Evolutionary conservation across 257 asterid genomes (phyloP).

Genomic region (Nicotiana sylvestris): DNA sequence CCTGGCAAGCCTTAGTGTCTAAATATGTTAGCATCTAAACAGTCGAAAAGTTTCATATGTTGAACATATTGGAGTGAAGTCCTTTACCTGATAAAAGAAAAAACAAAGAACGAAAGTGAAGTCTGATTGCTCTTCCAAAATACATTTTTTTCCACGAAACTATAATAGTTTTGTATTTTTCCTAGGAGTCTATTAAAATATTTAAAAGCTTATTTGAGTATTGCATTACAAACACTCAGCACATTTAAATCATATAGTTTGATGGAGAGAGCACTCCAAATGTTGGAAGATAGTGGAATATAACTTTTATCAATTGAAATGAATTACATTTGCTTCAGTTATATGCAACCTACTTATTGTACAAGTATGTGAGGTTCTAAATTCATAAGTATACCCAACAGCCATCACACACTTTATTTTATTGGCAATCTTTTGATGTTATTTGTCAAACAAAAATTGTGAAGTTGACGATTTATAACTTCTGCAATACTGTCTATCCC

Average conservation of each 20-base stretch:
- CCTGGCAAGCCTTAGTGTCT: not conserved
- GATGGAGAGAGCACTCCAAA: not conserved
- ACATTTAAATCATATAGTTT: not conserved
- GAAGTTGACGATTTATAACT: not conserved
- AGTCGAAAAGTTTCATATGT: not conserved
- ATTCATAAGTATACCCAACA: not conserved
- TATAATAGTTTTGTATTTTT: not conserved
- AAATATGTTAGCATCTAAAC: not conserved
- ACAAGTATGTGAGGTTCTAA: not conserved
- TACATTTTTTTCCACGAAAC: not conserved
- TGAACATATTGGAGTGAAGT: not conserved
- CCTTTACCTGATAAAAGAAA: no score
- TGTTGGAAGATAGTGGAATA: not conserved
- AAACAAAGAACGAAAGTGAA: not conserved
- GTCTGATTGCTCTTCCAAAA: not conserved
- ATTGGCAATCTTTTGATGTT: not conserved
- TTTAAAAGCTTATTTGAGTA: not conserved
- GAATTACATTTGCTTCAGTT: not conserved
- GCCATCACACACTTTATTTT: not conserved
- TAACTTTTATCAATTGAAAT: not conserved
- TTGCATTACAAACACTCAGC: not conserved
- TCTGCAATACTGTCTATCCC: not conserved
- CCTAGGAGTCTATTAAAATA: not conserved
- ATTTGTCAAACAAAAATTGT: not conserved
- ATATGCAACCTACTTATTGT: not conserved